Evolutionary conservation across 192 early-diverging fungal genomes (phyloP), one percentile per base, ranked within the genome.

Genomic region (Rhizophlyctis rosea): DNA sequence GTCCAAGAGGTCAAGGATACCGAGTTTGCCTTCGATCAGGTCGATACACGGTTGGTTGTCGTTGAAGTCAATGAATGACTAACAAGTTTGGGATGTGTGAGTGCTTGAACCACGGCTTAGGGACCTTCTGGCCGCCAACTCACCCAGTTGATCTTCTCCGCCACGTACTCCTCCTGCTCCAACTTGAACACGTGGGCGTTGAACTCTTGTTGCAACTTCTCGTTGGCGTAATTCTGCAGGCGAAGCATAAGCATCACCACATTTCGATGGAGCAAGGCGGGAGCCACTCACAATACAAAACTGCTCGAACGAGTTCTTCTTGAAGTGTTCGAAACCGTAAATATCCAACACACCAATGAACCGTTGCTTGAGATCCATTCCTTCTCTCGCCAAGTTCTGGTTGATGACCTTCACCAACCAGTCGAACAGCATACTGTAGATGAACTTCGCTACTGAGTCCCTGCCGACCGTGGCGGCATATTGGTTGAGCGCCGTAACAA

Each of bases 321-420:
- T 90, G 74, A 99, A 99, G 69, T 98, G 94, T 74, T 99, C 96
- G 72, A 99, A 99, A 48, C 84, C 96, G 68, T 98, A 99, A 65
- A 99, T 99, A 85, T 99, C 96, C 57, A 99, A 80, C 1, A 99
- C 96, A 80, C 96, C 96, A 70, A 99, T 99, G 67, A 99, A 98
- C 31, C 64, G 53, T 34, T 74, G 75, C 28, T 79, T 78, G 44
- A 76, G 80, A 28, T 85, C 84, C 24, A 67, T 57, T 3, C 58
- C 62, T 11, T 72, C 68, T 21, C 65, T 57, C 13, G 67, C 62
- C 47, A 99, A 81, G 72, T 90, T 89, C 47, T 71, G 69, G 74
- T 99, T 99, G 76, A 92, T 86, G 33, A 91, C 82, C 61, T 84
- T 85, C 36, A 98, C 94, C 18, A 99, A 73, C 93, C 95, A 99